Evolutionary conservation across 495 filamentous ascomycete genomes (phyloP).

Genomic region (Beverwykella pulmonaria): DNA sequence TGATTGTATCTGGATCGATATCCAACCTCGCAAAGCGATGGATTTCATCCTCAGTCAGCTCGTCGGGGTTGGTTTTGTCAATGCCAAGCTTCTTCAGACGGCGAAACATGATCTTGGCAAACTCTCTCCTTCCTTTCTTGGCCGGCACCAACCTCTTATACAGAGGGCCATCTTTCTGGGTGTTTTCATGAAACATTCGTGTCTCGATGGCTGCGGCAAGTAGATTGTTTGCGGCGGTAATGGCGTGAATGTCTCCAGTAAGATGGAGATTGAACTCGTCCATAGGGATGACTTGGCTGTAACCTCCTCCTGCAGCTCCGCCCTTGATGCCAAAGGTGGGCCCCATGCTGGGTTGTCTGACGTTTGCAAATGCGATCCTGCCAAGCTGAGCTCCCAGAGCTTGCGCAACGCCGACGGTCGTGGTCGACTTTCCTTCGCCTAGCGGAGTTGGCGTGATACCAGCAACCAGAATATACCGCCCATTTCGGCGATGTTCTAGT

Average conservation of each 20-base stretch:
- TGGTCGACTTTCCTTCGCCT: slow-evolving; percentile 97
- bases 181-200: slow-evolving; percentile 95
- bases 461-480: slow-evolving; percentile 86
- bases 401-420: slow-evolving; percentile 93
- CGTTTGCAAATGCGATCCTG: slow-evolving; percentile 90
- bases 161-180: slow-evolving; percentile 86
- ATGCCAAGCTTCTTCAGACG: slow-evolving; percentile 94
- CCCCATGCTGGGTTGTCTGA: slow-evolving; percentile 94
- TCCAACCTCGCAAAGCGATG: slow-evolving; percentile 85
- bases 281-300: slow-evolving; percentile 99
- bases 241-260: slow-evolving; percentile 97
- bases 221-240: slow-evolving; percentile 95
- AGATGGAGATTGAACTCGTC: slow-evolving; percentile 98
- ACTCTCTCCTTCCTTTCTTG: slow-evolving; percentile 86
- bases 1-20: slow-evolving; percentile 95
- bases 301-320: slow-evolving; percentile 93
- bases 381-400: slow-evolving; percentile 89
- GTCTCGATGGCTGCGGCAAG: slow-evolving; percentile 98
- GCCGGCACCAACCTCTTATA: slow-evolving; percentile 86
- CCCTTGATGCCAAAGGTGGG: slow-evolving; percentile 99
- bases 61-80: slow-evolving; percentile 87
- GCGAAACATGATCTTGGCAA: slow-evolving; percentile 86
- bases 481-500: slow-evolving; percentile 81
- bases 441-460: slow-evolving; percentile 98
- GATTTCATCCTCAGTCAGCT: slow-evolving; percentile 87